Conservation (phyloP, 2,329 filamentous ascomycete genomes). For the Fusarium nisikadoi region DNA sequence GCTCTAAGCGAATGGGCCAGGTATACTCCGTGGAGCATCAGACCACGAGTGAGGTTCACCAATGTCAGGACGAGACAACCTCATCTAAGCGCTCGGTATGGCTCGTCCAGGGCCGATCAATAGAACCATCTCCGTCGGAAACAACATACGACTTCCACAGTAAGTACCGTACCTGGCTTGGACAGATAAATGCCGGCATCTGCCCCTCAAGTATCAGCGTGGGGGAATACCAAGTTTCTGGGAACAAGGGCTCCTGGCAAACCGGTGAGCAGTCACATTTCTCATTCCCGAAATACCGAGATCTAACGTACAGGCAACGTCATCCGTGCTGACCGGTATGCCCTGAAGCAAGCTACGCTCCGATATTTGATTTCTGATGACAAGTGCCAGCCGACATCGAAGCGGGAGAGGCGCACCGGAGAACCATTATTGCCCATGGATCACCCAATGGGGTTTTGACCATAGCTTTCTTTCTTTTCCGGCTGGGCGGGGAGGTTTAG, state of each 20-base stretch:
- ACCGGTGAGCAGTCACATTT: constrained; percentile 41
- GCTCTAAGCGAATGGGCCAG: not conserved
- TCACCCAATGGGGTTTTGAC: constrained; percentile 3
- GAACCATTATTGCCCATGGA: not conserved
- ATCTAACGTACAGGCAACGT: constrained; percentile 7
- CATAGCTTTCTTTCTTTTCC: constrained; percentile 1
- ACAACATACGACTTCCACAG: not conserved
- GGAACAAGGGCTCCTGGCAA: constrained; percentile 37
- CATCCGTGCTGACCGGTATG: constrained; percentile 20
- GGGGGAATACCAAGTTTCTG: constrained; percentile 34
- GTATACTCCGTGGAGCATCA: not conserved
- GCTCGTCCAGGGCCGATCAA: not conserved
- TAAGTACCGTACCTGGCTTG: constrained; percentile 4
- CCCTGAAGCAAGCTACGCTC: not conserved
- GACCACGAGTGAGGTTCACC: not conserved
- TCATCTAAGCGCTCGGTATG: not conserved
- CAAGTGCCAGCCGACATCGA: constrained; percentile 12
- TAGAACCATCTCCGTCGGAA: not conserved
- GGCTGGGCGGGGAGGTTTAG: not conserved
- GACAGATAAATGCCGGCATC: constrained; percentile 13
- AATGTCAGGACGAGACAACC: not conserved
- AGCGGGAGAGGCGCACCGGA: constrained; percentile 13
- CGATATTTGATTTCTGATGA: constrained; percentile 30
- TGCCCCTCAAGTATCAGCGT: constrained; percentile 22
- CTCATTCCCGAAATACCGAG: constrained; percentile 27